These are phyloP conservation scores for Pythium sp. DNA, from an alignment of 352 stramenopile genomes.

Conservation along the genomic window DNA sequence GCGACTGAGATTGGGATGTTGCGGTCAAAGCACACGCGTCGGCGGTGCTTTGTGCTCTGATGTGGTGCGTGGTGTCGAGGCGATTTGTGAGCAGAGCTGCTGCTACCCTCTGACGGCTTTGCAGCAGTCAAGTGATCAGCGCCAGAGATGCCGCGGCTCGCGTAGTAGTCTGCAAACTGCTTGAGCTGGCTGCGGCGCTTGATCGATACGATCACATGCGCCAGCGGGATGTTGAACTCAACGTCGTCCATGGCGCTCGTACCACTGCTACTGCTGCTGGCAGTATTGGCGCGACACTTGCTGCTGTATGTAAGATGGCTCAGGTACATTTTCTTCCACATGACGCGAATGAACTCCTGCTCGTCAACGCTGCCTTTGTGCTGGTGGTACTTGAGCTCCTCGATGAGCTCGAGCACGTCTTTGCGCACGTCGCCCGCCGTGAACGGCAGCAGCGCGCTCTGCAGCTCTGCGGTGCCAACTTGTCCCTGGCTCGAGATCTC, in stretches of 20 bases:
- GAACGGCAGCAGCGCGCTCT: slow-evolving; percentile 46
- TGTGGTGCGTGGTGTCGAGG: not conserved
- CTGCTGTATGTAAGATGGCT: slow-evolving; percentile 36
- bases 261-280: not conserved
- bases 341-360: slow-evolving; percentile 53
- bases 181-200: slow-evolving; percentile 63
- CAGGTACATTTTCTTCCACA: slow-evolving; percentile 72
- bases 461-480: slow-evolving; percentile 41
- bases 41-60: not conserved
- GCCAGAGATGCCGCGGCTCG: slow-evolving; percentile 59
- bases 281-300: slow-evolving; percentile 11
- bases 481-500: slow-evolving; percentile 50
- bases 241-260: slow-evolving; percentile 1
- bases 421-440: slow-evolving; percentile 53
- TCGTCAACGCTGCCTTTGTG: slow-evolving; percentile 40
- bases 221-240: slow-evolving; percentile 53
- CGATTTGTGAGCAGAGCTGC: not conserved
- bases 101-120: not conserved
- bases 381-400: slow-evolving; percentile 42
- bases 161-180: slow-evolving; percentile 71
- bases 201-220: slow-evolving; percentile 70
- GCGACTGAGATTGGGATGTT: slow-evolving; percentile 8
- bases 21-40: slow-evolving; percentile 4
- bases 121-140: slow-evolving; percentile 38
- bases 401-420: slow-evolving; percentile 52